Evolutionary conservation across 192 early-diverging fungal species (phyloP).

Genomic region (Oehlia diaphana): DNA sequence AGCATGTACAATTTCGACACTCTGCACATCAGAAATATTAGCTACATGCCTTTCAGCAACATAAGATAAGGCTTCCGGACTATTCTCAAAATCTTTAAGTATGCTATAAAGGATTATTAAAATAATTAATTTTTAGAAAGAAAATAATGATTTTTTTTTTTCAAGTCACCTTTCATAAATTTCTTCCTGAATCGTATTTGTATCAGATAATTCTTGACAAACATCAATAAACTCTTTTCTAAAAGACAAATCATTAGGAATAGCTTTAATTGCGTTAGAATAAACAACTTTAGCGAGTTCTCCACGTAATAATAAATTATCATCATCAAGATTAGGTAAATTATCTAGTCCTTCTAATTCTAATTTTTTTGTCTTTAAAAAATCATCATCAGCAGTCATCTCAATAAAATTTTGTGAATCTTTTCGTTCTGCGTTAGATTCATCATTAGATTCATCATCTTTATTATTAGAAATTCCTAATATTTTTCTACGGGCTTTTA

Average conservation of each 20-base stretch:
- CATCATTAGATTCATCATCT: slow-evolving; percentile 39
- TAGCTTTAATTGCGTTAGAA: slow-evolving; percentile 76
- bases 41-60: slow-evolving; percentile 37
- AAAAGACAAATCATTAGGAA: slow-evolving; percentile 73
- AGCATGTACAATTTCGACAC: background rate
- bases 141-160: background rate
- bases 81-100: slow-evolving; percentile 55
- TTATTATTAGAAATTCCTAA: slow-evolving; percentile 57
- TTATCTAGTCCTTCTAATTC: slow-evolving; percentile 25
- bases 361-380: slow-evolving; percentile 49
- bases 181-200: slow-evolving; percentile 43
- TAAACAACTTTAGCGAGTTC: slow-evolving; percentile 76
- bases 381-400: slow-evolving; percentile 42
- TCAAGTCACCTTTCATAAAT: slow-evolving; percentile 28
- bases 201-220: slow-evolving; percentile 55
- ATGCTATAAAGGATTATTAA: slow-evolving; percentile 41
- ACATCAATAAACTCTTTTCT: slow-evolving; percentile 71
- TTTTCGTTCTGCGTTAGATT: slow-evolving; percentile 38
- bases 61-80: slow-evolving; percentile 55
- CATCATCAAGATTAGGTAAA: slow-evolving; percentile 58
- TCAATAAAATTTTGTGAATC: slow-evolving; percentile 12
- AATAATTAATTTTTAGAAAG: background rate
- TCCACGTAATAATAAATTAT: slow-evolving; percentile 69
- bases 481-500: slow-evolving; percentile 76
- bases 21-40: background rate